Base-by-base conservation (phyloP, 2,329 filamentous ascomycete genomes). In the Fusarium piperis region DNA sequence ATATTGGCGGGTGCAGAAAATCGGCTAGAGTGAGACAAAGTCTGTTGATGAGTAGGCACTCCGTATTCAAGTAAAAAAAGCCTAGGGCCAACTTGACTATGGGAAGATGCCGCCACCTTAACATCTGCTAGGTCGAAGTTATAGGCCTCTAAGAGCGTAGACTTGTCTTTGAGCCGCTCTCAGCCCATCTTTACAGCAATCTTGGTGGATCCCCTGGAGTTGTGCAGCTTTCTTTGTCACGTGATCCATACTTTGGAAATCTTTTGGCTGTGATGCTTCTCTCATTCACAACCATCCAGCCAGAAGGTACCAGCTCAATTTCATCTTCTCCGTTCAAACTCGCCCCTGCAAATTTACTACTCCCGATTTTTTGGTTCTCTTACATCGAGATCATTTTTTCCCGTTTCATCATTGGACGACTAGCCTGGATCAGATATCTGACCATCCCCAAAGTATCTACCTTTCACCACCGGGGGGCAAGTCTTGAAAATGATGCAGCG, bases 1-100 rank as follows among this genome's bases (percentile, higher is more conserved):
- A 81, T 80, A 62, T 48, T 68, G 26, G 48, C 56, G 46, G 38
- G 26, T 30, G 18, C 11, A n/a, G 12, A 28, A 26, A 23, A 46
- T 38, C 4, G 51, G 30, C 18, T 16, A n/a, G 18, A 26, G 32
- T 26, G 28, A 26, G 16, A 58, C 6, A 23, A 15, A 30, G 20
- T 8, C 20, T 35, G 20, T 39, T 56, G 26, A n/a, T 16, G 35
- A n/a, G n/a, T n/a, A n/a, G n/a, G 23, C 5, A 23, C 23, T 23
- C 23, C 23, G n/a, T 26, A 23, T 20, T 33, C 18, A 35, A 11
- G 52, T 12, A 13, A 23, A 35, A 23, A 18, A 35, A 33, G 23
- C 5, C 44, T 3, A 48, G 33, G 41, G 16, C 16, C 44, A 36
- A 35, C 32, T n/a, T 36, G 20, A 11, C 18, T 23, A 26, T 55